Evolutionary conservation across 2,329 filamentous ascomycete genomes (phyloP), one percentile per base, ranked within the genome.

Genomic region (Pseudocercospora eumusae): DNA sequence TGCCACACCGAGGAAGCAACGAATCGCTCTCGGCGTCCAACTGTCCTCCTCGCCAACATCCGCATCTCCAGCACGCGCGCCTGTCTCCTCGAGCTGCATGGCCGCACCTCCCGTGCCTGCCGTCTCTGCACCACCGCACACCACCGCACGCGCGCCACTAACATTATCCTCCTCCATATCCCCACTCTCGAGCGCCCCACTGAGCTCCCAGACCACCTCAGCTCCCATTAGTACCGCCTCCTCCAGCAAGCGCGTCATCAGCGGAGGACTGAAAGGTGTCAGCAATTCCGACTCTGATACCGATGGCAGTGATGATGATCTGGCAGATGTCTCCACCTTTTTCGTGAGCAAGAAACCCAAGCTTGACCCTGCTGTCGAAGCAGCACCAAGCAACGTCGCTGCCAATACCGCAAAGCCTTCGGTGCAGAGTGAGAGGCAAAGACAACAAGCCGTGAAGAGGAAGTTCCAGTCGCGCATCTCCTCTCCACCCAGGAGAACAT

Each of bases 191-290:
- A 72, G 66, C 27, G 60, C 70, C 4, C 70, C 70, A 8, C 36
- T 69, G 27, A 71, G 68, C 65, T 74, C 69, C 13, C 66, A 65
- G 61, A 50, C 27, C 31, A 18, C 59, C 6, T 63, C 66, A 20
- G 40, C 44, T 8, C 53, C 56, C 18, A 45, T 63, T 49, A 66
- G 61, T 44, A 62, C 64, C 9, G 55, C 56, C 40, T 74, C 54
- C 77, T 80, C 62, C 79, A 85, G 73, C 79, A 85, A 68, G 75
- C 73, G 78, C 15, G 61, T 85, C 11, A 78, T 88, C 59, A 63
- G 63, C 61, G 78, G 82, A 68, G 84, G 84, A 2, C 73, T 80
- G 57, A 75, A 81, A 59, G 73, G 82, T 2, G 79, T 93, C 44
- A 82, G 69, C 9, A 73, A 75, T 33, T 76, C 75, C 1, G 74